Base-by-base conservation (phyloP, 2,329 filamentous ascomycete species). In the Colletotrichum sansevieriae region DNA sequence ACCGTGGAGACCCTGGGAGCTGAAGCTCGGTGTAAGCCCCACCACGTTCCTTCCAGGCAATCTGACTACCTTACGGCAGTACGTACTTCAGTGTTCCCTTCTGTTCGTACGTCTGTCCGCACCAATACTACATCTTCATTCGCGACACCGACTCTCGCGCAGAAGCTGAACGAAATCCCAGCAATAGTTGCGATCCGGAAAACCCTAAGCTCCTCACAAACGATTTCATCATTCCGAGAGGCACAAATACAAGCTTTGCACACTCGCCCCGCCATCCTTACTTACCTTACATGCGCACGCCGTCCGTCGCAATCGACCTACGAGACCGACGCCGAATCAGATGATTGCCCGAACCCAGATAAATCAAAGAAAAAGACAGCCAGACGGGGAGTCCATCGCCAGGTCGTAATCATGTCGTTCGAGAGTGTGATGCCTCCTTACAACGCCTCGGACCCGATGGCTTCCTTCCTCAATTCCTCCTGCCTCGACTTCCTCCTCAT, bases 401-500 rank as follows among this genome's bases (percentile, higher is more conserved):
- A 20, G 37, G 22, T 25, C 39, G 43, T 64, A 49, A 29, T 33
- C 60, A 94, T 94, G 92, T 93, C 92, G 61, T 92, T 93, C 82
- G 91, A 94, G 72, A 81, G 88, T 51, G 86, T 90, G 52, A 83
- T 90, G 75, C 90, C 90, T 2, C 88, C 90, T 13, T 91, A 88
- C 83, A 92, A 91, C 79, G 84, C 90, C 73, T 87, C 87, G 72
- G 94, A 97, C 80, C 92, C 93, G 43, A 85, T 85, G 68, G 91
- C 92, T 67, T 89, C 90, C 70, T 92, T 95, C 82, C 86, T 98
- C 74, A 91, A 88, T 82, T 89, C 91, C 65, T 96, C 95, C 55
- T 94, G 92, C 78, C 90, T 99, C 75, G 96, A 99, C 81, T 92
- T 99, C 74, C 88, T 99, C 65, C 88, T 99, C 74, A 98, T 98